These are phyloP conservation scores for Chernovozyma aurita DNA, from an alignment of 1,139 yeast species.

Conservation along the genomic window DNA sequence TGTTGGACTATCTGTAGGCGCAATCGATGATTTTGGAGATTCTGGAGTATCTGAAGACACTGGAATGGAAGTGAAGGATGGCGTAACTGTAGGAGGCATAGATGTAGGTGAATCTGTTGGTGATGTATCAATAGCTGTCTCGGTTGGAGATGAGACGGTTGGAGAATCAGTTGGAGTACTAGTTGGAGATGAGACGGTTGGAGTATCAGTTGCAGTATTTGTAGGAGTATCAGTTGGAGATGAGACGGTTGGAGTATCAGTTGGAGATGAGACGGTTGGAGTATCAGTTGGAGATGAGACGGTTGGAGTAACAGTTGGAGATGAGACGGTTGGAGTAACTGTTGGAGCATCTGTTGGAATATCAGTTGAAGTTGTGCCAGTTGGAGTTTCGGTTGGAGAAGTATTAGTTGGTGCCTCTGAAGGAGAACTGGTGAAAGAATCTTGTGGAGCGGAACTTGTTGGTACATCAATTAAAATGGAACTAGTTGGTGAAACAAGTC, in stretches of 20 bases:
- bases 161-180: not conserved
- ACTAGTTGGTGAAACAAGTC: too few relatives aligned
- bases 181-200: constrained; percentile 3
- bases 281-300: not conserved
- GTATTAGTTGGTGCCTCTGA: not conserved
- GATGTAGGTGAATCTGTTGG: constrained; percentile 2
- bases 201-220: constrained; percentile 2
- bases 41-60: too few relatives aligned
- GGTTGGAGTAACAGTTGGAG: constrained; percentile 5
- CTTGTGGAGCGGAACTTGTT: too few relatives aligned
- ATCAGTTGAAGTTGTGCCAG: constrained; percentile 2
- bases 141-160: constrained; percentile 4
- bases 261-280: not conserved
- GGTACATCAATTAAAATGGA: too few relatives aligned
- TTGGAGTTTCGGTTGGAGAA: not conserved
- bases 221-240: constrained; percentile 2
- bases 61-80: constrained; percentile 2
- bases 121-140: constrained; percentile 3
- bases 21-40: too few relatives aligned
- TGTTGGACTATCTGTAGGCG: too few relatives aligned
- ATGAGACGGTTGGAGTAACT: not conserved
- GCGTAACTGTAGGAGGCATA: not conserved
- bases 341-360: constrained; percentile 4
- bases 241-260: not conserved
- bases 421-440: too few relatives aligned